Conservation (phyloP, 2,329 filamentous ascomycete genomes). For the Didymella arachidicola region DNA sequence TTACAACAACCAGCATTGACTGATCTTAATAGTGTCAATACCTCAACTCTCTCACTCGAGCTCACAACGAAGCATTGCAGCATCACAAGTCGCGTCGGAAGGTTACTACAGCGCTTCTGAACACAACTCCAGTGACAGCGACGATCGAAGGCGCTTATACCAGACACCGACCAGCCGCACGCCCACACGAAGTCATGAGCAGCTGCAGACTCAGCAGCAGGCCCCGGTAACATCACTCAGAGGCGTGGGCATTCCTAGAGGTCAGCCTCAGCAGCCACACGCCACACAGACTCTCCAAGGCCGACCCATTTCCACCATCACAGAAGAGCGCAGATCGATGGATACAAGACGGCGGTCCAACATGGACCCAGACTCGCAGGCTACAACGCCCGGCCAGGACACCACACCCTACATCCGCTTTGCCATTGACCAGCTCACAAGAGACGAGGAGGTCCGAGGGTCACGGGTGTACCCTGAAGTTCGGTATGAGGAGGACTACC, state of each 20-base stretch:
- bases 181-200: conserved; percentile 50
- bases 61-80: conserved; percentile 58
- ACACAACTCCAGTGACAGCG: conserved; percentile 48
- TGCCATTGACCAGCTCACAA: conserved; percentile 85
- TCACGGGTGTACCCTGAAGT: conserved; percentile 58
- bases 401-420: conserved; percentile 89
- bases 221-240: conserved; percentile 44
- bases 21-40: conserved; percentile 46
- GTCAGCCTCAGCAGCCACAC: conserved; percentile 28
- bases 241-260: conserved; percentile 45
- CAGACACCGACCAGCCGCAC: conserved; percentile 49
- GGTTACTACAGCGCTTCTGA: conserved; percentile 60
- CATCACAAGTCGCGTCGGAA: conserved; percentile 58
- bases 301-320: conserved; percentile 44
- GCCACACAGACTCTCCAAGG: conserved; percentile 25
- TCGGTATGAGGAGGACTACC: conserved; percentile 53
- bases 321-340: conserved; percentile 43
- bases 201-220: conserved; percentile 38
- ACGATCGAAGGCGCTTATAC: conserved; percentile 43
- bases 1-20: conserved; percentile 19
- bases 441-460: conserved; percentile 70
- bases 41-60: conserved; percentile 51
- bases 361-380: conserved; percentile 47
- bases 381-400: conserved; percentile 72
- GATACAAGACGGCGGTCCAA: conserved; percentile 29